Percentiles rank a stretch among this genome's conserved stretches.
These are phyloP conservation scores for Suhomyces sp. DNA, from an alignment of 805 yeast genomes.

Conservation along the genomic window DNA sequence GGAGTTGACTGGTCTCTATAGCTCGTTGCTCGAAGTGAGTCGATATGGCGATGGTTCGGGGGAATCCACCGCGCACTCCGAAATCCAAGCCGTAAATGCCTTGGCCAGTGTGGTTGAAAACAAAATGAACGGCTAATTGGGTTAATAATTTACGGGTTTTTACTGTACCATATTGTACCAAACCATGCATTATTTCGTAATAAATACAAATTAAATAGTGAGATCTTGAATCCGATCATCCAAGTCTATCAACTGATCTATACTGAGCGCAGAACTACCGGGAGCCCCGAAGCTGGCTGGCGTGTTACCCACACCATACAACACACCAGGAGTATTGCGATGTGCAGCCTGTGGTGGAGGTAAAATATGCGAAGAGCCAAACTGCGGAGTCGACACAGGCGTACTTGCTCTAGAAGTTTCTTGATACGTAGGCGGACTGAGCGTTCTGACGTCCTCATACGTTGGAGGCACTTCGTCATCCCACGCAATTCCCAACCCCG, in stretches of 20 bases:
- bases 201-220: conserved; percentile 7
- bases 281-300: conserved; percentile 29
- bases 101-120: conserved; percentile 13
- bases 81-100: conserved; percentile 10
- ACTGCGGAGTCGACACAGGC: conserved; percentile 21
- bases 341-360: conserved; percentile 10
- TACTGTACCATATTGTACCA: conserved; percentile 2
- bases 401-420: conserved; percentile 17
- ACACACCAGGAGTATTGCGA: conserved; percentile 32
- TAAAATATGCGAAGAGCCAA: conserved; percentile 3
- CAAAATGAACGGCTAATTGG: conserved; percentile 5
- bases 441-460: conserved; percentile 76
- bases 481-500: conserved; percentile 97
- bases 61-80: conserved; percentile 4
- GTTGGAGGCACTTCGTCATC: conserved; percentile 99
- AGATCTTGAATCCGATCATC: conserved; percentile 36
- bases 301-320: conserved; percentile 45
- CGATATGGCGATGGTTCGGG: conserved; percentile 7
- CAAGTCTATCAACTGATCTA: conserved; percentile 28
- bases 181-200: background rate
- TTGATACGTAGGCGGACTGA: conserved; percentile 81
- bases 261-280: conserved; percentile 12
- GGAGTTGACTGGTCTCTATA: conserved; percentile 45
- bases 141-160: no score
- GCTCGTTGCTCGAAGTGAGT: conserved; percentile 39